Base-by-base conservation (phyloP, 1,139 yeast genomes). In the Kodamaea sp. region DNA sequence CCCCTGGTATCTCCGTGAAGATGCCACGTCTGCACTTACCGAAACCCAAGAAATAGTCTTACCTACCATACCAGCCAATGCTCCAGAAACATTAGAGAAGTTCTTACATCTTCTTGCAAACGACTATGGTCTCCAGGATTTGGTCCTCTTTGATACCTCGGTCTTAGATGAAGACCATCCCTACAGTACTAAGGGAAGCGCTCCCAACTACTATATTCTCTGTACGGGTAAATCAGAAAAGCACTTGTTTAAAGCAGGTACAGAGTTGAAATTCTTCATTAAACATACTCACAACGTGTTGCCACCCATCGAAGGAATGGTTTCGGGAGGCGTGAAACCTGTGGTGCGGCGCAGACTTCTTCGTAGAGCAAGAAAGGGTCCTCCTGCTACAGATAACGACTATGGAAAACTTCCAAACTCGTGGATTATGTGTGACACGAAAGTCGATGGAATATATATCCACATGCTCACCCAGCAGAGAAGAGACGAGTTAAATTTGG, bases 351-450 rank as follows among this genome's bases (percentile, higher is more conserved):
- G 87, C 39, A 68, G 96, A 44, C 63, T 85, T 53, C 70, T 74
- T 28, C 74, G 70, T 53, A 69, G 77, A 57, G 82, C 78, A 24
- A 67, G 73, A 47, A 75, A 68, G 55, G 70, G 77, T 2, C 78
- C 79, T 7, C 57, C 70, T 18, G 74, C 80, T 12, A 73, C 83
- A 3, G 78, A 77, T 43, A 76, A 75, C 40, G 66, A 64, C 32
- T 80, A 75, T 50, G 86, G 86, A 2, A 66, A 69, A 11, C 51
- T 69, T 2, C 70, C 82, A 7, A 84, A 83, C 46, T 73, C 82
- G 21, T 90, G 97, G 97, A 78, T 87, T 15, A 78, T 87, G 73
- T 68, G 89, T 35, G 88, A 86, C 47, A 73, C 87, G 25, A 68
- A 71, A 21, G 60, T 77, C 2, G 84, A 81, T 43, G 78, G 78